These are phyloP conservation scores for Sporothrix dimorphospora DNA, from an alignment of 2,329 filamentous ascomycete species.

Conservation along the genomic window DNA sequence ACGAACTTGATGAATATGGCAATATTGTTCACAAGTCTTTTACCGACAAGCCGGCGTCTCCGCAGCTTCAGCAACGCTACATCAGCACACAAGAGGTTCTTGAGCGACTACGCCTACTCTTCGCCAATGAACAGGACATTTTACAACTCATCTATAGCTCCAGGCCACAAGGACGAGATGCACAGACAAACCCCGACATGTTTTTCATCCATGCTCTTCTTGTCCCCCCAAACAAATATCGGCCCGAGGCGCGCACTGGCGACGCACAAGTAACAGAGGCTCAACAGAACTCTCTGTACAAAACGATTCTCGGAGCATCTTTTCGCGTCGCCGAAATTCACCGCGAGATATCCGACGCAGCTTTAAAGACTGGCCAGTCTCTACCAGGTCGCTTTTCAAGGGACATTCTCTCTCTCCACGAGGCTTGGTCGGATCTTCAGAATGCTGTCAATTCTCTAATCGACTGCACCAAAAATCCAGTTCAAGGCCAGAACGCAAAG, in stretches of 20 bases:
- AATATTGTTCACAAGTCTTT: conserved; percentile 56
- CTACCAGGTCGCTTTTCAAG: conserved; percentile 42
- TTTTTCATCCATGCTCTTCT: conserved; percentile 89
- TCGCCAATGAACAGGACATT: conserved; percentile 84
- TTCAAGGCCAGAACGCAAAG: conserved; percentile 75
- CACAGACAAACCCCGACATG: conserved; percentile 75
- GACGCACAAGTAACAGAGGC: conserved; percentile 82
- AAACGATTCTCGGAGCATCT: conserved; percentile 76
- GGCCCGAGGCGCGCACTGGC: conserved; percentile 82
- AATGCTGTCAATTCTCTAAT: conserved; percentile 91
- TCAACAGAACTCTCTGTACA: conserved; percentile 86
- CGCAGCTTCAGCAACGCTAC: conserved; percentile 64
- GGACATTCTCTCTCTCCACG: conserved; percentile 76
- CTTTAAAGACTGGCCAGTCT: conserved; percentile 37
- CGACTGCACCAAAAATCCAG: conserved; percentile 83
- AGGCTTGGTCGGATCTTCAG: conserved; percentile 81
- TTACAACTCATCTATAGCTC: conserved; percentile 84
- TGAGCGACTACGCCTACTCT: conserved; percentile 75
- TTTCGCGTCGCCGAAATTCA: conserved; percentile 74
- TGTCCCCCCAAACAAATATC: conserved; percentile 89
- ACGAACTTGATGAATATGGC: conserved; percentile 57
- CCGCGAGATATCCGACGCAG: conserved; percentile 62
- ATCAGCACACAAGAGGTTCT: conserved; percentile 83
- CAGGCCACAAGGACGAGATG: conserved; percentile 60
- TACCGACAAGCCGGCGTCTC: conserved; percentile 37